Base-by-base conservation (phyloP, 306 rosid genomes). In the Calophaca sinica region DNA sequence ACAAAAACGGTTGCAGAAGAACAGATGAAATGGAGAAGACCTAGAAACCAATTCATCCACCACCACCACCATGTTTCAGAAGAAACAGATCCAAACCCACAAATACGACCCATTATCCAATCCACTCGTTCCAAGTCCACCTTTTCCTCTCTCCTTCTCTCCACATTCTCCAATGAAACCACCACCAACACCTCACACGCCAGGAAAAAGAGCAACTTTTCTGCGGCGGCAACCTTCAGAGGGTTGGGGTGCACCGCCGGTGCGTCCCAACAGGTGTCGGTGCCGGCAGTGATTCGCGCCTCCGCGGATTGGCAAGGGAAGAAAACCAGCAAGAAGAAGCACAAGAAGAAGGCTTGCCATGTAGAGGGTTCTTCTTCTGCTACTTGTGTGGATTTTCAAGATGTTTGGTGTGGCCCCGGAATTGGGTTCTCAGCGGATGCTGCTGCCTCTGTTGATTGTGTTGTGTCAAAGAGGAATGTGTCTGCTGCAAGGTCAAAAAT, bases 351-450 rank as follows among this genome's bases (percentile, higher is more conserved):
- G 52, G 48, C 1, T 57, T 39, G 38, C 11, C 86, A 79, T 70
- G 87, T 57, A 62, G 94, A 81, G 10, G 82, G 79, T 68, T 83
- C 89, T 31, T 78, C 73, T 10, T 55, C 72, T 39, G 81, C 26
- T 20, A 20, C 26, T 20, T 1, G 87, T 80, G 83, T 89, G 62
- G 96, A 90, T 84, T 85, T 86, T 84, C 98, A 90, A 72, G 98
- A 96, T 84, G 97, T 88, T 53, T 92, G 99, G 99, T 92, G 99
- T 80, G 97, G 96, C 12, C 98, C 96, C 7, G 97, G 98, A 68
- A 88, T 94, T 79, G 97, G 96, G 63, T 89, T 91, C 79, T 87
- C 94, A 5, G 72, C 89, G 1, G 93, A 88, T 80, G 84, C 90
- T 50, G 88, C 98, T 77, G 89, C 93, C 11, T 91, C 96, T 38